Evolutionary conservation across 2,329 filamentous ascomycete species (phyloP).

Genomic region (Chaetomium globosum): DNA sequence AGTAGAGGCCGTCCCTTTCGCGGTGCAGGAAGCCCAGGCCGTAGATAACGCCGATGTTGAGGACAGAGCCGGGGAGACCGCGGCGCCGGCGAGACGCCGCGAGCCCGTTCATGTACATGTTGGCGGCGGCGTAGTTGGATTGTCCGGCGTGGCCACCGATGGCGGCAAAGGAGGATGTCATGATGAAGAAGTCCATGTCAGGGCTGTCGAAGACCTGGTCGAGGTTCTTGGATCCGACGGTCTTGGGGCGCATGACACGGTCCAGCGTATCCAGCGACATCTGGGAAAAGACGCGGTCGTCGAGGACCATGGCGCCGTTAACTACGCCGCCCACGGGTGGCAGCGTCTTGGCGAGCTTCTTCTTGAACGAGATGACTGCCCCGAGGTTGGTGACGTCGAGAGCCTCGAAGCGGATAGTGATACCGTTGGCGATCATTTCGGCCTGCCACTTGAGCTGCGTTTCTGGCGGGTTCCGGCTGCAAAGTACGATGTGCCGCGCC

Average conservation of each 20-base stretch:
- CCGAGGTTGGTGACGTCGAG: slow-evolving; percentile 40
- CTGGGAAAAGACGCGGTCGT: slow-evolving; percentile 48
- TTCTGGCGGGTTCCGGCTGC: slow-evolving; percentile 45
- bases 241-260: slow-evolving; percentile 48
- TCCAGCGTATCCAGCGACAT: slow-evolving; percentile 46
- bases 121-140: slow-evolving; percentile 50
- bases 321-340: slow-evolving; percentile 46
- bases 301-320: slow-evolving; percentile 52
- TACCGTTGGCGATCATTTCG: slow-evolving; percentile 38
- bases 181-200: slow-evolving; percentile 50
- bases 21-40: slow-evolving; percentile 49
- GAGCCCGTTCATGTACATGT: slow-evolving; percentile 53
- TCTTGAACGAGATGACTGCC: slow-evolving; percentile 39
- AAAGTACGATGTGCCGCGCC: slow-evolving; percentile 46
- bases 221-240: slow-evolving; percentile 46
- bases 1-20: slow-evolving; percentile 46
- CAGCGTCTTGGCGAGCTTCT: slow-evolving; percentile 31
- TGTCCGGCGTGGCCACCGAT: slow-evolving; percentile 50
- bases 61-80: slow-evolving; percentile 44
- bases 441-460: slow-evolving; percentile 40
- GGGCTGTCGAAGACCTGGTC: slow-evolving; percentile 42
- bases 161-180: slow-evolving; percentile 52
- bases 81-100: slow-evolving; percentile 44
- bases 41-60: slow-evolving; percentile 53
- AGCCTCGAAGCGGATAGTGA: slow-evolving; percentile 34